Percentiles rank a stretch among this genome's conserved stretches.
Evolutionary conservation across 1,284 basidiomycete genomes (phyloP).

Genomic region (Cutaneotrichosporon cavernicola): DNA sequence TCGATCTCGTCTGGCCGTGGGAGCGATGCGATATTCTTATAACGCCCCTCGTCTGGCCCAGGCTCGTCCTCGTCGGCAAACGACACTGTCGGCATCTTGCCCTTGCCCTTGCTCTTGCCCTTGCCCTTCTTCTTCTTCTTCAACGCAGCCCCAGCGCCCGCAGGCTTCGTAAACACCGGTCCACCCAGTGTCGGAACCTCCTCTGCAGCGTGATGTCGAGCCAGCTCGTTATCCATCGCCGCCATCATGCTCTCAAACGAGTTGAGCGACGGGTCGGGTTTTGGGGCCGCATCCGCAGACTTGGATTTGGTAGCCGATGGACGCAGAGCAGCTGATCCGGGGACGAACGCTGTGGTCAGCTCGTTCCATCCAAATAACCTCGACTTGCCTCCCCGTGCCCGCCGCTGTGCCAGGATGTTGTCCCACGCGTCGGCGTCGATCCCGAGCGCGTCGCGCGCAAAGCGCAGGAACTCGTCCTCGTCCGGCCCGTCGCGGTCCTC

Average conservation of each 20-base stretch:
- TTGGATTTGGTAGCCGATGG: neutral
- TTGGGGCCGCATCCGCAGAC: neutral
- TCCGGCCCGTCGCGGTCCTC: constrained; percentile 43
- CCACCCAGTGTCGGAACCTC: constrained; percentile 9
- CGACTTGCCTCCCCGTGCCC: constrained; percentile 59
- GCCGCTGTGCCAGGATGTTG: constrained; percentile 72
- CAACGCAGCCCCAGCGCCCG: neutral
- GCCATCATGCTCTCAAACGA: constrained; percentile 93
- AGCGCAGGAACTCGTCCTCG: constrained; percentile 86
- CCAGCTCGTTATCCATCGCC: constrained; percentile 83
- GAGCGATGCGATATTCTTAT: constrained; percentile 22
- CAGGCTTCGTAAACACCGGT: constrained; percentile 3
- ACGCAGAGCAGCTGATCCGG: neutral
- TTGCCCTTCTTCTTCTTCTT: neutral
- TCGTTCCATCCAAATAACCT: neutral
- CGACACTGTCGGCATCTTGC: constrained; percentile 5
- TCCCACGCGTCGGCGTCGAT: constrained; percentile 80
- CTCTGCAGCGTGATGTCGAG: constrained; percentile 29
- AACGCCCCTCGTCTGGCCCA: neutral
- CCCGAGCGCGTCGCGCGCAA: constrained; percentile 82
- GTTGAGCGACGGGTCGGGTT: constrained; percentile 66
- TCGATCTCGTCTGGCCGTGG: constrained; percentile 54
- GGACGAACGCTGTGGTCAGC: constrained; percentile 21
- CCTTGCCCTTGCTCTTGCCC: constrained; percentile 1
- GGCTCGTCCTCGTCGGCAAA: neutral